A percentile compares a stretch with the other conserved stretches of the same genome.
Evolutionary conservation across 371 early-diverging fungal genomes (phyloP).

Genomic region (Ordospora pajunii): DNA sequence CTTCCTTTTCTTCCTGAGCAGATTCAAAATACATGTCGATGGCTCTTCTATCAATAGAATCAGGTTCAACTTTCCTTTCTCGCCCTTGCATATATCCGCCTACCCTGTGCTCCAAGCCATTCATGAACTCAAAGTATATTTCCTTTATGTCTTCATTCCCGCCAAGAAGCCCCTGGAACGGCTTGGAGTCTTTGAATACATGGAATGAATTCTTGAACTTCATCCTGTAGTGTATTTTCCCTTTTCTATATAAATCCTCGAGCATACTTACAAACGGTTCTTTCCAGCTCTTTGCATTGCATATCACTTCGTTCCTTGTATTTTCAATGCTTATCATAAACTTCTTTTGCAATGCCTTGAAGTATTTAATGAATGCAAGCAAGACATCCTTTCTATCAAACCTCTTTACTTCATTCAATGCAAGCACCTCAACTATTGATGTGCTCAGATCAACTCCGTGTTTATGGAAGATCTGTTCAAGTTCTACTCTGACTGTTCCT

Average conservation of each 20-base stretch:
- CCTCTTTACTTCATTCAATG: background rate
- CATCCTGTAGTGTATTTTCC: slow-evolving; percentile 13
- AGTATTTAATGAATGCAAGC: background rate
- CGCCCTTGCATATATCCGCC: background rate
- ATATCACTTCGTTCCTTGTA: background rate
- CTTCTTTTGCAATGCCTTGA: background rate
- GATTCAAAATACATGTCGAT: slow-evolving; percentile 1
- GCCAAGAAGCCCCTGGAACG: background rate
- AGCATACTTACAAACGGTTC: background rate
- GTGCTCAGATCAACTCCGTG: background rate
- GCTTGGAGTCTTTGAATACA: background rate
- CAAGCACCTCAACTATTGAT: background rate
- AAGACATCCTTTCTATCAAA: background rate
- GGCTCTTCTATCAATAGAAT: background rate
- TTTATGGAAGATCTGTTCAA: background rate
- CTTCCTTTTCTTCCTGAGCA: slow-evolving; percentile 5
- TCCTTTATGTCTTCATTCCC: background rate
- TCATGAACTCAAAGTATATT: slow-evolving; percentile 14
- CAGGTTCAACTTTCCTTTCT: background rate
- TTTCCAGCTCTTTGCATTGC: background rate
- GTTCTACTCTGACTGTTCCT: background rate
- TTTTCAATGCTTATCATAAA: background rate
- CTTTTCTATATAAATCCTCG: background rate
- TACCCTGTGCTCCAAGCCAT: slow-evolving; percentile 4
- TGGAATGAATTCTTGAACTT: slow-evolving; percentile 9